Evolutionary conservation across 306 rosid genomes (phyloP).

Genomic region (Fragaria vesca): DNA sequence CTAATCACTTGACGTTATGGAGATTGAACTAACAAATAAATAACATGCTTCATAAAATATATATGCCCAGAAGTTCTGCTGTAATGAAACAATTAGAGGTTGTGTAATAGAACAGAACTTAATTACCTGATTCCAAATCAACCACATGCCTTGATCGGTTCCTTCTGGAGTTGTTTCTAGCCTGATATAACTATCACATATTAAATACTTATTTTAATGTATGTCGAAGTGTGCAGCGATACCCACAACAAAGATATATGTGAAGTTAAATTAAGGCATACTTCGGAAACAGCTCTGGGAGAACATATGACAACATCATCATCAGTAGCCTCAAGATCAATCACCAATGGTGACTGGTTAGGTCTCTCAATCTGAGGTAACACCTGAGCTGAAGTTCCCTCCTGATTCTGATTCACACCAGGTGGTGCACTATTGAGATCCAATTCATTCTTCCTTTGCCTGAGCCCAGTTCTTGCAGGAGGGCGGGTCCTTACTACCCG

Average conservation of each 20-base stretch:
- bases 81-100: neutral
- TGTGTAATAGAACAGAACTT: neutral
- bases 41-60: neutral
- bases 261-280: slow-evolving; percentile 20
- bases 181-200: slow-evolving; percentile 43
- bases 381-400: slow-evolving; percentile 39
- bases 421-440: slow-evolving; percentile 56
- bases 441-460: slow-evolving; percentile 41
- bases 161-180: slow-evolving; percentile 80
- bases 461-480: slow-evolving; percentile 31
- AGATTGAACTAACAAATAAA: neutral
- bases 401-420: slow-evolving; percentile 39
- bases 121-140: slow-evolving; percentile 82
- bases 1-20: neutral
- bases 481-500: slow-evolving; percentile 26
- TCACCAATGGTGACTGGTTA: slow-evolving; percentile 35
- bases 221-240: neutral
- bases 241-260: neutral
- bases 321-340: slow-evolving; percentile 87
- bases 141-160: slow-evolving; percentile 49
- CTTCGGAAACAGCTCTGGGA: slow-evolving; percentile 85
- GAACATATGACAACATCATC: slow-evolving; percentile 79
- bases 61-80: neutral
- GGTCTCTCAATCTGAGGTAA: slow-evolving; percentile 21
- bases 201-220: slow-evolving; percentile 18